Percentiles rank a stretch among this genome's conserved stretches.
Conservation (phyloP, 164 flowering plant species). For the Vitis labrusca region DNA sequence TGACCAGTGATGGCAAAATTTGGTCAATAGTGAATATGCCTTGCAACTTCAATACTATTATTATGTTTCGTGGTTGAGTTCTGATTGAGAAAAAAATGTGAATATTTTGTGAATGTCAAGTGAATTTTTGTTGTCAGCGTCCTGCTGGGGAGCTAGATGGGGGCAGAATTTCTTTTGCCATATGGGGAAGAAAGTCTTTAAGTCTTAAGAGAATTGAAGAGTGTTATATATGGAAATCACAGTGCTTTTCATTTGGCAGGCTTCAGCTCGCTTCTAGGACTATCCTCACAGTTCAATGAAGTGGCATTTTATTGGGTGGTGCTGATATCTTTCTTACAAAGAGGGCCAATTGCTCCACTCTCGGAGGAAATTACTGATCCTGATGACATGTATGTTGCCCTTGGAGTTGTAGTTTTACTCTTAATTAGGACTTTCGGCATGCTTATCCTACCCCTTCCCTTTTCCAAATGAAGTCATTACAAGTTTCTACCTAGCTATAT, state of each 20-base stretch:
- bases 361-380: constrained; percentile 89
- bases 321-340: constrained; percentile 87
- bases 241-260: constrained; percentile 43
- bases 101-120: too few species aligned
- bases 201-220: neutral
- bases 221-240: neutral
- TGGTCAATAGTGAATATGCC: too few species aligned
- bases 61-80: too few species aligned
- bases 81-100: too few species aligned
- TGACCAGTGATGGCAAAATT: too few species aligned
- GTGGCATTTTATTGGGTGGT: constrained; percentile 98
- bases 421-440: constrained; percentile 66
- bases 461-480: constrained; percentile 50
- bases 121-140: constrained; percentile 38
- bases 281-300: constrained; percentile 75
- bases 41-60: too few species aligned
- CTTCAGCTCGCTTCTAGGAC: constrained; percentile 60
- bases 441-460: constrained; percentile 88
- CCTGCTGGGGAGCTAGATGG: constrained; percentile 98
- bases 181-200: constrained; percentile 86
- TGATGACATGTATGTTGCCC: constrained; percentile 58
- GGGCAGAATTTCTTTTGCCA: constrained; percentile 84
- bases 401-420: constrained; percentile 74
- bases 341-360: constrained; percentile 94
- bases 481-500: constrained; percentile 29